Evolutionary conservation across 2,329 filamentous ascomycete genomes (phyloP), one percentile per base, ranked within the genome.

Genomic region (Aspergillus novofumigatus): DNA sequence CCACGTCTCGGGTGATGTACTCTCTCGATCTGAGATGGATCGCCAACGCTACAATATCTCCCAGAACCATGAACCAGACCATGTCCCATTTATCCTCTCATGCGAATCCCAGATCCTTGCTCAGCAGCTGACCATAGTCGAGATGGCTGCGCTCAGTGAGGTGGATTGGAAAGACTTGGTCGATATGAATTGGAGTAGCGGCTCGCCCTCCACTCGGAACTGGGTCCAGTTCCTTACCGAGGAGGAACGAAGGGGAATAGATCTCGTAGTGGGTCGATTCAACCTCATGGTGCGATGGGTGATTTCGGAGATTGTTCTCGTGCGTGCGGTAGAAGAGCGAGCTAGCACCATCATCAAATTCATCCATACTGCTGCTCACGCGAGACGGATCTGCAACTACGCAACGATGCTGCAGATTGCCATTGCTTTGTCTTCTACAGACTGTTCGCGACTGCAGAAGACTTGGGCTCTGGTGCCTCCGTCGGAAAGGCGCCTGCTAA

Each of bases 201-300:
- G 77, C 3, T 79, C 81, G 3, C 78, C 79, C 6, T 72, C 75
- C 23, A 77, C 81, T 20, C 72, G 77, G 17, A 82, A 84, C 64
- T 88, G 85, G 85, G 84, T 86, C 3, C 79, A 84, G 52, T 87
- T 85, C 65, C 77, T 87, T 21, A 76, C 78, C 48, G 75, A 78
- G 11, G 71, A 83, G 62, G 79, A 82, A 47, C 80, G 78, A 21
- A 79, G 77, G 50, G 85, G 85, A 29, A 83, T 88, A 47, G 85
- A 87, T 59, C 75, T 88, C 38, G 84, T 87, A 58, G 85, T 86
- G 51, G 83, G 84, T 25, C 83, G 85, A 26, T 87, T 87, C 76
- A 88, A 88, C 60, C 75, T 88, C 4, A 82, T 87, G 61, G 84
- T 86, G 58, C 87, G 87, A 73, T 88, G 85, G 85, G 80, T 80